Base-by-base conservation (phyloP, 768 basidiomycete species). In the Agrocybe chaxingu region DNA sequence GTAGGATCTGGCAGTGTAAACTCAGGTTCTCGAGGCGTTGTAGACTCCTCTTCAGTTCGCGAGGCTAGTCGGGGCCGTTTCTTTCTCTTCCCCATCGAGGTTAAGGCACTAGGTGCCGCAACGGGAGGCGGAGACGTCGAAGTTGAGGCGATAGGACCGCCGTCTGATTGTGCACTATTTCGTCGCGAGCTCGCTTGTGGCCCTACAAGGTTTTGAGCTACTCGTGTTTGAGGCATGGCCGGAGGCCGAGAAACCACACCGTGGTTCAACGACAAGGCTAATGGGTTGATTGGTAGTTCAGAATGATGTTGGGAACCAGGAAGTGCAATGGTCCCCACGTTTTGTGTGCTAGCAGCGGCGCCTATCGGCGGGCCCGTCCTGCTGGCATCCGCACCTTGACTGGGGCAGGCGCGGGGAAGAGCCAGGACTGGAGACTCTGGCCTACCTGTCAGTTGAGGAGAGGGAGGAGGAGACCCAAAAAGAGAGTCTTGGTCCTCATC, bases 321-420 rank as follows among this genome's bases (percentile, higher is more conserved):
- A 89, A 91, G 89, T 91, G 89, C 89, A 91, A 90, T 90, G 87
- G 89, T 86, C 89, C 88, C 89, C 89, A 92, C 89, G 81, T 92
- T 90, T 87, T 87, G 78, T 84, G 77, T 71, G 70, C 72, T 68
- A 68, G 61, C 60, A 61, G 60, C 55, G 50, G 5, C 24, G 24
- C 24, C 5, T 5, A 56, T 56, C 50, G 57, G 50, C 50, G 46
- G 48, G 48, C 52, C 53, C 45, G 47, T 48, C 56, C 62, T 58
- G 53, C 54, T 57, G 51, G 56, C 60, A 24, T 24, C 24, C 5
- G 24, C 24, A 3, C 24, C 24, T 24, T 24, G 24, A 52, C 62
- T 57, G 34, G 40, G 58, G 53, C 66, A 66, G 54, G 69, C 66
- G 60, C 76, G 72, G 60, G 84, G 82, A 42, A 87, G 73, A 46